phyloP scores from a whole-genome alignment of 768 basidiomycete genomes.

The Suillus lakei region DNA sequence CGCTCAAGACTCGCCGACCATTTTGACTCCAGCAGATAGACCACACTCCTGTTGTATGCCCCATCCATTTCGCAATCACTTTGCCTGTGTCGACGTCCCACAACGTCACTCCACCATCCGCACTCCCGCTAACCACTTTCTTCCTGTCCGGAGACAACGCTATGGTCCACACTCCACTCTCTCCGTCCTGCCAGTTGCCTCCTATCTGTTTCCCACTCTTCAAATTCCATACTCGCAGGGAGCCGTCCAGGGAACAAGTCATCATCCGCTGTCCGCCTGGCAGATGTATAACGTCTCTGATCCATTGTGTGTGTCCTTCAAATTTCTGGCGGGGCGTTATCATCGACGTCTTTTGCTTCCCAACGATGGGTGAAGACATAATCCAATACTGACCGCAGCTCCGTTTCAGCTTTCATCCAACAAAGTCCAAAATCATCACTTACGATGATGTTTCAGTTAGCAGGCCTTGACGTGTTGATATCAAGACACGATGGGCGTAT shows the following conservation, averaged over 20 bases:
- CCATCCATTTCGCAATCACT: background rate
- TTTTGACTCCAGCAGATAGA: background rate
- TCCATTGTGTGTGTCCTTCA: too few species aligned
- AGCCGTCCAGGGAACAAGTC: background rate
- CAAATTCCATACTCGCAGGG: background rate
- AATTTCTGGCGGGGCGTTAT: too few species aligned
- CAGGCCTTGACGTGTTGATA: too few species aligned
- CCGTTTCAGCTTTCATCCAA: too few species aligned
- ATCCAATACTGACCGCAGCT: too few species aligned
- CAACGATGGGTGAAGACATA: too few species aligned
- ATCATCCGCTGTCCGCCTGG: background rate
- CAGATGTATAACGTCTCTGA: background rate
- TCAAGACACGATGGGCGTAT: too few species aligned
- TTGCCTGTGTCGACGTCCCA: background rate
- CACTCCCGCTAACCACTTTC: background rate
- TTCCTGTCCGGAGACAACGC: background rate
- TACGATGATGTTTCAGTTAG: too few species aligned
- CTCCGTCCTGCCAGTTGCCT: background rate
- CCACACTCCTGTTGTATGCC: accelerated
- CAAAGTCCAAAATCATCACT: too few species aligned
- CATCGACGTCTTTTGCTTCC: too few species aligned
- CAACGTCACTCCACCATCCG: background rate
- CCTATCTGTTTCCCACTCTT: background rate
- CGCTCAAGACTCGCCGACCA: background rate
- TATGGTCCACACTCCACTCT: background rate